Conservation (phyloP, 192 early-diverging fungal genomes). For the Dissophora ornata region DNA sequence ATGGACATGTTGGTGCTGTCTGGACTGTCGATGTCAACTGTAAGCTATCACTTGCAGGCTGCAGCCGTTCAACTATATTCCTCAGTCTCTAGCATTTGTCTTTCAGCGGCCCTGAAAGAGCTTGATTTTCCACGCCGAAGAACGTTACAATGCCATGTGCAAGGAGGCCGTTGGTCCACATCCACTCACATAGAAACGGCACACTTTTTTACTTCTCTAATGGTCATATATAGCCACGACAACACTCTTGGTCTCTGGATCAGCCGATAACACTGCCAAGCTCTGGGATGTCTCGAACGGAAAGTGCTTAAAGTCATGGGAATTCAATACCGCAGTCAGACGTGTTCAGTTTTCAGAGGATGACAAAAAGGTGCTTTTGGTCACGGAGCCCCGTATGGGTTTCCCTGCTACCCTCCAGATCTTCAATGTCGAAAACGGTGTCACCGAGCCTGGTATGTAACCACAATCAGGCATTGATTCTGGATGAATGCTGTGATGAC, state of each 20-base stretch:
- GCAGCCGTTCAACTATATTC: no score
- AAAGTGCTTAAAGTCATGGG: conserved; percentile 90
- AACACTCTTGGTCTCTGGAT: conserved; percentile 85
- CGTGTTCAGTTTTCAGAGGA: conserved; percentile 92
- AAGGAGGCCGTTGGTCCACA: no score
- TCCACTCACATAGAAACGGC: no score
- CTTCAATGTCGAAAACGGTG: conserved; percentile 75
- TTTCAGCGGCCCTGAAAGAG: no score
- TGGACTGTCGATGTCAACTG: conserved; percentile 96
- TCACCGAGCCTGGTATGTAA: conserved; percentile 71
- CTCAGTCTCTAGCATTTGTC: no score
- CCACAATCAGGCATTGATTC: no score
- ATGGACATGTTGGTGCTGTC: conserved; percentile 93
- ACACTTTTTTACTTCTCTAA: no score
- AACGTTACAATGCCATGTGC: no score
- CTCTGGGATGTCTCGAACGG: conserved; percentile 96
- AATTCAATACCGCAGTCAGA: conserved; percentile 90
- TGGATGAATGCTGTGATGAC: no score
- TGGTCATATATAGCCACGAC: conserved; percentile 70
- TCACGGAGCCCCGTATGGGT: conserved; percentile 98
- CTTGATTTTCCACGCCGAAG: no score
- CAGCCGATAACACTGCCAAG: conserved; percentile 91
- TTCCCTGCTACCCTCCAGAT: conserved; percentile 87
- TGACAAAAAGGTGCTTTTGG: conserved; percentile 86
- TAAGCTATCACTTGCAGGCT: no score